These are phyloP conservation scores for Curvularia sp. DNA, from an alignment of 2,329 filamentous ascomycete genomes.

Conservation along the genomic window DNA sequence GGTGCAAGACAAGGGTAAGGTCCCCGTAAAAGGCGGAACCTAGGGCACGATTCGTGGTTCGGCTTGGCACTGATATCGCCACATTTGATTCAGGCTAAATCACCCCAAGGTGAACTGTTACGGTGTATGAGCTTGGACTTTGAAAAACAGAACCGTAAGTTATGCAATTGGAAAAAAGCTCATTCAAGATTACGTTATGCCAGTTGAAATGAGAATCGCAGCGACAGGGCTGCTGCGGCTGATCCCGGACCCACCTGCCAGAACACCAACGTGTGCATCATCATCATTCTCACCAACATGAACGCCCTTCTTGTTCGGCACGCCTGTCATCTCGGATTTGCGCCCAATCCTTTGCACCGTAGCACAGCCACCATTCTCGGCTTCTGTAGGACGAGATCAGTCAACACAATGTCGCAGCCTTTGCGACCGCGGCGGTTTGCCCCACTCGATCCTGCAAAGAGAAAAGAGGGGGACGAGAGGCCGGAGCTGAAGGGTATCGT, in stretches of 20 bases:
- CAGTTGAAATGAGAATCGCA: conserved; percentile 3
- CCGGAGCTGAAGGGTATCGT: conserved; percentile 67
- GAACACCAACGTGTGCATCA: conserved; percentile 8
- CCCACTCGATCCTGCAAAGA: conserved; percentile 53
- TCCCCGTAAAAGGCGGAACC: neutral
- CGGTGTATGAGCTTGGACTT: neutral
- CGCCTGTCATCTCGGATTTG: conserved; percentile 8
- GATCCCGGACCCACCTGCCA: conserved; percentile 13
- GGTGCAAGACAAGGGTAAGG: neutral
- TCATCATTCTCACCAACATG: conserved; percentile 17
- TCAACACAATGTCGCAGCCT: conserved; percentile 26
- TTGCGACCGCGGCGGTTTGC: conserved; percentile 57
- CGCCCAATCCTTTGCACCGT: neutral
- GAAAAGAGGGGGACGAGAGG: conserved; percentile 42
- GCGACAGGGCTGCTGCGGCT: conserved; percentile 7
- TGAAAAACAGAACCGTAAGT: neutral
- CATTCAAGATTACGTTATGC: conserved; percentile 8
- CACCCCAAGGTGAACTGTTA: neutral
- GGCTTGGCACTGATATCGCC: neutral
- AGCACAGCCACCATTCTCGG: neutral
- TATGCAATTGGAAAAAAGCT: neutral
- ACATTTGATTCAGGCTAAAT: neutral
- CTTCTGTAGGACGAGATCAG: conserved; percentile 6
- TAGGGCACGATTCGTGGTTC: neutral
- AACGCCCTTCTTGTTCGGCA: conserved; percentile 3